phyloP scores from a whole-genome alignment of 2,329 filamentous ascomycete species.

The Phaeophleospora eucalypticola region DNA sequence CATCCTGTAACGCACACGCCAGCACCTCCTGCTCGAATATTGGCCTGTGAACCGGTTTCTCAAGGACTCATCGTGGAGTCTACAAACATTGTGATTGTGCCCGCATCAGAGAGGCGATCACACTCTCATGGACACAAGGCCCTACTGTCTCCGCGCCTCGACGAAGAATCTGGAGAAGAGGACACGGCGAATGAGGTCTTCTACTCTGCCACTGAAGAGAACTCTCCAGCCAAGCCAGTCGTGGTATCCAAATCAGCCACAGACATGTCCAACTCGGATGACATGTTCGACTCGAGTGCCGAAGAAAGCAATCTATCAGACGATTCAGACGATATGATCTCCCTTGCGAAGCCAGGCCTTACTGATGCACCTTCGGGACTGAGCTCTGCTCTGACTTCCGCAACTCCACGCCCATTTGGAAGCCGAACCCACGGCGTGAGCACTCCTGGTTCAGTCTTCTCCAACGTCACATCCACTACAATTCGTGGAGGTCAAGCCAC shows the following conservation, averaged over 20 bases:
- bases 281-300: conserved; percentile 56
- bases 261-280: conserved; percentile 43
- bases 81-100: conserved; percentile 80
- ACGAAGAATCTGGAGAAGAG: conserved; percentile 36
- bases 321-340: conserved; percentile 93
- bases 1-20: conserved; percentile 84
- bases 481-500: conserved; percentile 64
- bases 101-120: conserved; percentile 55
- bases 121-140: conserved; percentile 19
- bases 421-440: conserved; percentile 68
- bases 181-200: conserved; percentile 88
- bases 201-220: conserved; percentile 83
- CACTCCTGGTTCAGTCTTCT: conserved; percentile 85
- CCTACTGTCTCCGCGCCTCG: conserved; percentile 30
- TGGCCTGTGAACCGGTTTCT: conserved; percentile 89
- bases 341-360: conserved; percentile 73
- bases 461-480: conserved; percentile 80
- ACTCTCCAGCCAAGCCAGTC: conserved; percentile 38
- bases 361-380: conserved; percentile 74
- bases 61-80: conserved; percentile 74
- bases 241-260: conserved; percentile 34
- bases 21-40: conserved; percentile 78
- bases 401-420: conserved; percentile 72
- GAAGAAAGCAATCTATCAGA: conserved; percentile 80
- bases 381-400: conserved; percentile 72